Percentiles rank a stretch among this genome's conserved stretches.
Evolutionary conservation across 345 rosid genomes (phyloP).

Genomic region (Eucalyptus regnans): DNA sequence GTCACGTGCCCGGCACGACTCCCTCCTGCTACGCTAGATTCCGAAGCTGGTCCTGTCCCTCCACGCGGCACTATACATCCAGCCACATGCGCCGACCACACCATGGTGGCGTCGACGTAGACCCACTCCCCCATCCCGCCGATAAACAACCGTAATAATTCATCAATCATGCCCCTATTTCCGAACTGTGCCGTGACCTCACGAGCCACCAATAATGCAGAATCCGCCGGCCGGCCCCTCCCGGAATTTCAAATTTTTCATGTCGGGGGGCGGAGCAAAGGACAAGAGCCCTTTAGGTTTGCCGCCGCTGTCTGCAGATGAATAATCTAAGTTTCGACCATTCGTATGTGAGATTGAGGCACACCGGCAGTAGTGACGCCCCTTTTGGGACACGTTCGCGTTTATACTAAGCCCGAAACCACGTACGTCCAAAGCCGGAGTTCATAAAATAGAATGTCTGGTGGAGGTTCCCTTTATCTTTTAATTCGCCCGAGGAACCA

Average conservation of each 20-base stretch:
- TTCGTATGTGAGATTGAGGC: background rate
- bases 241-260: fast-evolving
- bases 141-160: background rate
- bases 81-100: background rate
- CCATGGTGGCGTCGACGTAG: background rate
- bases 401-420: background rate
- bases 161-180: background rate
- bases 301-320: background rate
- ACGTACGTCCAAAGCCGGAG: background rate
- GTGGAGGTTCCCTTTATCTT: background rate
- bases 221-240: background rate
- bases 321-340: background rate
- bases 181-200: background rate
- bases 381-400: background rate
- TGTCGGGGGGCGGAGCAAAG: background rate
- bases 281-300: background rate
- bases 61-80: background rate
- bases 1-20: background rate
- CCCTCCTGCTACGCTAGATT: background rate
- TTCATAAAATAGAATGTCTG: background rate
- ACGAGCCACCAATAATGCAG: background rate
- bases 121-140: background rate
- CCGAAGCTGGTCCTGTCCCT: background rate
- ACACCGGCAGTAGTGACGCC: background rate
- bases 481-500: background rate